phyloP scores from a whole-genome alignment of 169 alveolate genomes.

The Prorocentrum cordatum region DNA sequence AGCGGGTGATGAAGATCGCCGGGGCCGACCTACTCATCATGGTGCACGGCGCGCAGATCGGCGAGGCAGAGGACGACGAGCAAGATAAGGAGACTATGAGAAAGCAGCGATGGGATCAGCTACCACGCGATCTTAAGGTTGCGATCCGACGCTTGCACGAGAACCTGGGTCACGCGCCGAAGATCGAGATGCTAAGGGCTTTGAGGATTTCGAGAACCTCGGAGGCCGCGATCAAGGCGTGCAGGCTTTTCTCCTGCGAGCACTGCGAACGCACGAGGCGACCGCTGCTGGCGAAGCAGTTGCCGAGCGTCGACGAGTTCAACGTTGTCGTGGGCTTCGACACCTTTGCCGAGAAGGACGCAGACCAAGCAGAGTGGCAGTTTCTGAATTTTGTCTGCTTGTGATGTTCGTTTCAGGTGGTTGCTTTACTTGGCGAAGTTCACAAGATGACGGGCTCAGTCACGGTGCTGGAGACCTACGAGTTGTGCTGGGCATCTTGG shows the following conservation, averaged over 20 bases:
- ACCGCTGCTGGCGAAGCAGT: not conserved
- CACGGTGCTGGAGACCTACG: not conserved
- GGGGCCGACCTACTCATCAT: too few relatives aligned
- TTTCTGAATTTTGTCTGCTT: not conserved
- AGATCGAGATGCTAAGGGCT: not conserved
- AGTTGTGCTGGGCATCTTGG: not conserved
- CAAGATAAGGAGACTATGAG: too few relatives aligned
- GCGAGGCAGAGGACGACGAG: too few relatives aligned
- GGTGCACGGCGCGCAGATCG: too few relatives aligned
- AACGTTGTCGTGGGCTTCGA: not conserved
- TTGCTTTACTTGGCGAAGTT: not conserved
- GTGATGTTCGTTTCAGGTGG: not conserved
- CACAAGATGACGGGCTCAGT: not conserved
- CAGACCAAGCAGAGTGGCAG: not conserved
- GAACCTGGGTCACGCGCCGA: not conserved
- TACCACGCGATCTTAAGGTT: too few relatives aligned
- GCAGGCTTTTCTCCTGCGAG: not conserved
- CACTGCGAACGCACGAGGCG: not conserved
- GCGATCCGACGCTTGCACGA: too few relatives aligned
- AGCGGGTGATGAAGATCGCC: too few relatives aligned
- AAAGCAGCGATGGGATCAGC: too few relatives aligned
- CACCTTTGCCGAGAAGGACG: not conserved
- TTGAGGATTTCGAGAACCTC: not conserved
- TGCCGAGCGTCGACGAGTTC: not conserved
- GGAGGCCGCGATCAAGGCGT: not conserved